Percentiles rank a stretch among this genome's conserved stretches.
Conservation (phyloP, 495 filamentous ascomycete species). For the Talaromyces trachyspermus region DNA sequence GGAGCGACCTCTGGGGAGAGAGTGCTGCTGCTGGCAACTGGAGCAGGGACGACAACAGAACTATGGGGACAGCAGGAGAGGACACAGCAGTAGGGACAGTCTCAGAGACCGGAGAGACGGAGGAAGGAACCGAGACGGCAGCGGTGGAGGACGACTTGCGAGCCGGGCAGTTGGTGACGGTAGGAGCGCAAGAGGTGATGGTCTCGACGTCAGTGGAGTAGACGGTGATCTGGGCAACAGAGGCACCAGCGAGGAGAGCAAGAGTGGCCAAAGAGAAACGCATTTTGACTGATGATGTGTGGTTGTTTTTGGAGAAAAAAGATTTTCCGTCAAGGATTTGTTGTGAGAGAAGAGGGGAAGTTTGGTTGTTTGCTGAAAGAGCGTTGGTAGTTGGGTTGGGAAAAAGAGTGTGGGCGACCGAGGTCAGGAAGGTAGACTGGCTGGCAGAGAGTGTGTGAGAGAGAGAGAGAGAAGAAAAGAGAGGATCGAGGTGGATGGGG, state of each 20-base stretch:
- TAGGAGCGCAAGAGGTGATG: conserved; percentile 53
- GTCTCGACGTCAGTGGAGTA: conserved; percentile 48
- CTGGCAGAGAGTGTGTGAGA: conserved; percentile 10
- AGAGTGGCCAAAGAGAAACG: conserved; percentile 44
- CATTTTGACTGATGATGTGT: conserved; percentile 39
- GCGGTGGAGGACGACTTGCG: conserved; percentile 8
- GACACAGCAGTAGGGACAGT: conserved; percentile 11
- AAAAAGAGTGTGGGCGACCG: conserved; percentile 50
- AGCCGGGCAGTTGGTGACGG: conserved; percentile 53
- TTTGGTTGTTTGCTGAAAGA: conserved; percentile 10
- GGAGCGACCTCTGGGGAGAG: conserved; percentile 10
- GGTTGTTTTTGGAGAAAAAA: conserved; percentile 20
- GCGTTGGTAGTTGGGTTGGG: conserved; percentile 16
- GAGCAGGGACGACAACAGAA: conserved; percentile 10
- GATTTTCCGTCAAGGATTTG: conserved; percentile 23
- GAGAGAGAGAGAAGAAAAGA: conserved; percentile 22
- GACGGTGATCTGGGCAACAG: conserved; percentile 39
- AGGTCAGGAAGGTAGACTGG: conserved; percentile 41
- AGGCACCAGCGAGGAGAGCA: conserved; percentile 45
- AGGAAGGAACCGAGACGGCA: conserved; percentile 13
- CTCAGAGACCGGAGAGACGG: conserved; percentile 11
- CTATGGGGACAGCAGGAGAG: conserved; percentile 14
- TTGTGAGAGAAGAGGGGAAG: conserved; percentile 14
- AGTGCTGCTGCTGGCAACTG: conserved; percentile 12
- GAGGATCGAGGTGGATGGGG: conserved; percentile 18